Percentiles rank a stretch among this genome's conserved stretches.
Conservation (phyloP, 2,329 filamentous ascomycete genomes). For the Pseudogymnoascus sp. region DNA sequence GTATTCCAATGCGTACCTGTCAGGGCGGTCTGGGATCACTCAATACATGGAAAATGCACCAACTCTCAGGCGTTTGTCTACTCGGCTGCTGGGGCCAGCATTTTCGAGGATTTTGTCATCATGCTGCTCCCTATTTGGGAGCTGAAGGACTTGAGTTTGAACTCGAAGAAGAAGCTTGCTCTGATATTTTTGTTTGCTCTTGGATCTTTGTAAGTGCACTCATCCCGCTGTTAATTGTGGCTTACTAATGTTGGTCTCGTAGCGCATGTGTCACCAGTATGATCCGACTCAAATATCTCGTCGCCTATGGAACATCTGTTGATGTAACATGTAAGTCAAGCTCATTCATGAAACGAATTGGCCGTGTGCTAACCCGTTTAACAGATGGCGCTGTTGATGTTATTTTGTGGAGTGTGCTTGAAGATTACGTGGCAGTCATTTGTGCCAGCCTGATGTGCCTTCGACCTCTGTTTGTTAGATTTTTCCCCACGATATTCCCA, state of each 20-base stretch:
- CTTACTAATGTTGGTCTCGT: slow-evolving; percentile 11
- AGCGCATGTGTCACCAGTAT: slow-evolving; percentile 46
- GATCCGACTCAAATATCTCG: slow-evolving; percentile 55
- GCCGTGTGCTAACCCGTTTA: not conserved
- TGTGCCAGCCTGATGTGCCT: slow-evolving; percentile 36
- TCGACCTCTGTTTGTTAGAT: slow-evolving; percentile 29
- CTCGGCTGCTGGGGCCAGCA: slow-evolving; percentile 58
- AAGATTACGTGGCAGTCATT: slow-evolving; percentile 32
- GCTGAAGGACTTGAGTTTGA: slow-evolving; percentile 52
- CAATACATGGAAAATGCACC: slow-evolving; percentile 37
- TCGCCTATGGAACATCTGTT: slow-evolving; percentile 16
- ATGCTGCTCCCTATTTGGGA: slow-evolving; percentile 58
- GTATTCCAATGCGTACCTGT: slow-evolving; percentile 17
- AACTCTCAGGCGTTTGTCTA: slow-evolving; percentile 58
- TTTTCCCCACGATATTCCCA: not conserved
- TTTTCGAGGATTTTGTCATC: slow-evolving; percentile 58
- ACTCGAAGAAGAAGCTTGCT: slow-evolving; percentile 56
- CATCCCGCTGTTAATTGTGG: too few species aligned
- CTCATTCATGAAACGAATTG: not conserved
- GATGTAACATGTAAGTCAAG: slow-evolving; percentile 19
- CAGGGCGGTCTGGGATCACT: slow-evolving; percentile 12
- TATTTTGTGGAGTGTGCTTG: slow-evolving; percentile 29
- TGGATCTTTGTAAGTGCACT: slow-evolving; percentile 50
- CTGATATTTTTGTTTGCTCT: slow-evolving; percentile 58
- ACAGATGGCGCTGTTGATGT: slow-evolving; percentile 26